Conservation (phyloP, 164 flowering plant genomes). For the Tinospora cordifolia region DNA sequence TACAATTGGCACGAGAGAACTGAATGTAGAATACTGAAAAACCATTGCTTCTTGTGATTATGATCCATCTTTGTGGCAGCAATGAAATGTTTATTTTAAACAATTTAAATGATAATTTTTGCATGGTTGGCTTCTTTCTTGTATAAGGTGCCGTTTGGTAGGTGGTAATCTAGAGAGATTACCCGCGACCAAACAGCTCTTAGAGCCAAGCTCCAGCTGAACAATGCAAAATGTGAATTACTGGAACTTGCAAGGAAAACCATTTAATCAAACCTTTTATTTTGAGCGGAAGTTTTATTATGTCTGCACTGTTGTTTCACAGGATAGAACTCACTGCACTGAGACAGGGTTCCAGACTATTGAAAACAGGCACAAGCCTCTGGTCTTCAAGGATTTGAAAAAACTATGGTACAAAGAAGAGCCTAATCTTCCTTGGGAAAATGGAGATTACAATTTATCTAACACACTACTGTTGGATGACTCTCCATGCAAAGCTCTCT, state of each 20-base stretch:
- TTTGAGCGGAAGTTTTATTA: not conserved
- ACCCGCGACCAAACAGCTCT: too few species aligned
- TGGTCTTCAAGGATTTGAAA: constrained; percentile 67
- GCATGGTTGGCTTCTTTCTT: too few species aligned
- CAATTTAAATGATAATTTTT: not conserved
- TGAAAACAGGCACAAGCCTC: constrained; percentile 57
- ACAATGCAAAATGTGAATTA: not conserved
- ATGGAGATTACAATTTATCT: constrained; percentile 56
- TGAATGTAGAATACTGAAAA: too few species aligned
- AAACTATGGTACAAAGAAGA: constrained; percentile 64
- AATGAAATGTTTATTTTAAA: not conserved
- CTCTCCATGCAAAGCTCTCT: constrained; percentile 71
- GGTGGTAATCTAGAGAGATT: too few species aligned
- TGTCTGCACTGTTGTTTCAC: constrained; percentile 9
- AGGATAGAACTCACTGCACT: constrained; percentile 71
- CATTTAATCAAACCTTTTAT: not conserved
- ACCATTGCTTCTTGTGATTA: too few species aligned
- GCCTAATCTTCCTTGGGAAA: constrained; percentile 59
- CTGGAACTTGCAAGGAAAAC: not conserved
- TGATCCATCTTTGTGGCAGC: too few species aligned
- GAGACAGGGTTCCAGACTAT: constrained; percentile 43
- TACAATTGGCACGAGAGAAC: too few species aligned
- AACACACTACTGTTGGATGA: constrained; percentile 78
- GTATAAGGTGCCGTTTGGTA: too few species aligned
- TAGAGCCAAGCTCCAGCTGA: too few species aligned